These are phyloP conservation scores for Leccinum variicolor DNA, from an alignment of 768 basidiomycete species.

Conservation along the genomic window DNA sequence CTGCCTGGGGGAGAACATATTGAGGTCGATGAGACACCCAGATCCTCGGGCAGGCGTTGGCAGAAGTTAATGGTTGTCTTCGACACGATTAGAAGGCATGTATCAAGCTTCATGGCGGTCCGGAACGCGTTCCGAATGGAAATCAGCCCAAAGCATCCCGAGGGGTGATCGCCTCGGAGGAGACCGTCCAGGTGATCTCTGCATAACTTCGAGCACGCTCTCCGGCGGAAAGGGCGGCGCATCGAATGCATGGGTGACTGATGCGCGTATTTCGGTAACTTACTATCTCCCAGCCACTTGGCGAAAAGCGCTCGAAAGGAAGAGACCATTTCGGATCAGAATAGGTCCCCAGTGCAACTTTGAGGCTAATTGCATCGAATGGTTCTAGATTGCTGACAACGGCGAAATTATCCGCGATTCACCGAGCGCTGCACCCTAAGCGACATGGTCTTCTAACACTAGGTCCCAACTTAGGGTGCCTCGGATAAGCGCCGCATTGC, in stretches of 20 bases:
- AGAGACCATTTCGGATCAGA: background rate
- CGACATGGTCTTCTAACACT: background rate
- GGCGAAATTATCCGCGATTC: background rate
- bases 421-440: background rate
- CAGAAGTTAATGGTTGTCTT: background rate
- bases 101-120: background rate
- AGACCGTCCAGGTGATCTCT: background rate
- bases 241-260: background rate
- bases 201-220: background rate
- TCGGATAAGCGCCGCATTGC: background rate
- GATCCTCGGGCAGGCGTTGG: background rate
- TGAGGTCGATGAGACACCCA: constrained; percentile 3
- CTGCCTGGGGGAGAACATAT: background rate
- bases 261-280: background rate
- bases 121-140: background rate
- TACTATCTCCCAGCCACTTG: background rate
- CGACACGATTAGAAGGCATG: background rate
- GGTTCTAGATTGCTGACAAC: background rate
- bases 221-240: background rate
- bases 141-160: background rate
- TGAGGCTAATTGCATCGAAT: background rate
- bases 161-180: background rate
- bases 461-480: background rate
- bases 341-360: background rate
- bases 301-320: background rate